phyloP scores from a whole-genome alignment of 179 eudicot genomes.

The Silene vulgaris region DNA sequence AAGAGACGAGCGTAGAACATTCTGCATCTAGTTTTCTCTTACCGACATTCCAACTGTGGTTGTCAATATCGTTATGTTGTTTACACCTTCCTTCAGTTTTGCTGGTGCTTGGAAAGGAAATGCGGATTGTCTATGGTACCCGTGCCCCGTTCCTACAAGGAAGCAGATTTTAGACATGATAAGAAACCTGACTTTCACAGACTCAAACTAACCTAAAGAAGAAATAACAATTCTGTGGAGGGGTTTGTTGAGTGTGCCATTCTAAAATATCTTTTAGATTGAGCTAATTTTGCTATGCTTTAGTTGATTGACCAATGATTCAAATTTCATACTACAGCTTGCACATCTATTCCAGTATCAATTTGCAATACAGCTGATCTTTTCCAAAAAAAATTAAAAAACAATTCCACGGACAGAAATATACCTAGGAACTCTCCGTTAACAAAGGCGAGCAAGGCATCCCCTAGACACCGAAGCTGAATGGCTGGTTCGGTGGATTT shows the following conservation, averaged over 20 bases:
- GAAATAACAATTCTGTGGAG: background rate
- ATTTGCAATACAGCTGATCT: too few species aligned
- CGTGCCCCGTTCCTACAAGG: constrained; percentile 55
- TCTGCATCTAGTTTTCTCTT: constrained; percentile 19
- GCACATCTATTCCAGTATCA: too few species aligned
- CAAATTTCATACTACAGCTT: constrained; percentile 27
- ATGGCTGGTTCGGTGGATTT: constrained; percentile 57
- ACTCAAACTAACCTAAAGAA: background rate
- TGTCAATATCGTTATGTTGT: constrained; percentile 50
- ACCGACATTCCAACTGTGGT: constrained; percentile 78
- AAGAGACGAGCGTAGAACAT: background rate
- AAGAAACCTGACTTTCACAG: background rate
- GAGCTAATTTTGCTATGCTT: too few species aligned
- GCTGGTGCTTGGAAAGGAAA: constrained; percentile 45
- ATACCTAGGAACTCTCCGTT: constrained; percentile 73
- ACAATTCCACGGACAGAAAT: background rate
- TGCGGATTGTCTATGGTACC: constrained; percentile 50
- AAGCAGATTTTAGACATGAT: background rate
- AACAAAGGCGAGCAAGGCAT: constrained; percentile 65
- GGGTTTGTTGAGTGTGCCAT: background rate
- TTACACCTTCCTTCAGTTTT: constrained; percentile 52
- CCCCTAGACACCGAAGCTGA: constrained; percentile 61
- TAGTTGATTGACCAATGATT: too few species aligned
- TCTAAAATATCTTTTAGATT: too few species aligned
- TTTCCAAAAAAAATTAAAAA: background rate